Evolutionary conservation across 805 yeast species (phyloP).

Genomic region (Lachancea sp.): DNA sequence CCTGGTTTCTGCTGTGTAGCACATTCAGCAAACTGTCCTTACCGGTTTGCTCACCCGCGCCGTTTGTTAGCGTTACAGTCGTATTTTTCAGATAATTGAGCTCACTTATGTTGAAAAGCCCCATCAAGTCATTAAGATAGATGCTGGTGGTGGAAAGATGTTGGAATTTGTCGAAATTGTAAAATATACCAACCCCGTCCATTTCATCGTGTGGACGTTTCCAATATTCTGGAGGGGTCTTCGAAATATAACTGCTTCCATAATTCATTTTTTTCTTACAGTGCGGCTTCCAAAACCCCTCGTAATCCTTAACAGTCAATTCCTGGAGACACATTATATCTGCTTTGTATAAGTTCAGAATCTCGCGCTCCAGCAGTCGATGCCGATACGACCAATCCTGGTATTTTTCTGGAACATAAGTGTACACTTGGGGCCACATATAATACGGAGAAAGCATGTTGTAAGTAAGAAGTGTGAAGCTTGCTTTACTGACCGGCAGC

Average conservation of each 20-base stretch:
- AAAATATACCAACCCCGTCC: slow-evolving; percentile 57
- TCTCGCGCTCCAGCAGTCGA: slow-evolving; percentile 34
- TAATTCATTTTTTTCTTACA: slow-evolving; percentile 34
- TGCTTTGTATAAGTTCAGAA: slow-evolving; percentile 33
- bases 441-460: slow-evolving; percentile 49
- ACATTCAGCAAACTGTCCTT: slow-evolving; percentile 28
- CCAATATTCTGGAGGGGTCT: slow-evolving; percentile 52
- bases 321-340: slow-evolving; percentile 60
- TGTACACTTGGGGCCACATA: slow-evolving; percentile 52
- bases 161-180: slow-evolving; percentile 43
- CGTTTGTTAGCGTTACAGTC: slow-evolving; percentile 25
- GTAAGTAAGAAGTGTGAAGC: slow-evolving; percentile 36
- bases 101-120: slow-evolving; percentile 27
- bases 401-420: slow-evolving; percentile 41
- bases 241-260: slow-evolving; percentile 42
- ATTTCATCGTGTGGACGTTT: slow-evolving; percentile 38
- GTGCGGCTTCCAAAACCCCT: slow-evolving; percentile 35
- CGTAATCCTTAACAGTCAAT: slow-evolving; percentile 40
- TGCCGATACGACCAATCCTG: slow-evolving; percentile 48
- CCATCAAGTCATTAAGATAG: slow-evolving; percentile 28
- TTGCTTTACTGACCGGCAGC: slow-evolving; percentile 13
- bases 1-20: slow-evolving; percentile 46
- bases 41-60: slow-evolving; percentile 26
- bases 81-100: slow-evolving; percentile 21
- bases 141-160: slow-evolving; percentile 32